A percentile compares a stretch with the other conserved stretches of the same genome.
phyloP scores from a whole-genome alignment of 75 land plant genomes.

The Picea sitchensis region DNA sequence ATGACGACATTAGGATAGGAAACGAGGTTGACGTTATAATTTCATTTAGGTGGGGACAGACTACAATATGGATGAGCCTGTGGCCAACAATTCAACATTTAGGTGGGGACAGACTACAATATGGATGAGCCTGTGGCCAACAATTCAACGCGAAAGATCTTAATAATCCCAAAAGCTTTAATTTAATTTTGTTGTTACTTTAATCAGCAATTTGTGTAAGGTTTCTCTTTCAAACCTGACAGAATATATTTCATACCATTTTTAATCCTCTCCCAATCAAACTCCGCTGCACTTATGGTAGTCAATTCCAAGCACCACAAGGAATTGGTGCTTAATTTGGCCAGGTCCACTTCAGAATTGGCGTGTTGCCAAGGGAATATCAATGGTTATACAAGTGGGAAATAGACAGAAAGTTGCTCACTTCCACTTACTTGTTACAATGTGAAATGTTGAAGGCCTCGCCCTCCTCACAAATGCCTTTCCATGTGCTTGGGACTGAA shows the following conservation, averaged over 20 bases:
- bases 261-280: not conserved
- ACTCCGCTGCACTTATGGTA: not conserved
- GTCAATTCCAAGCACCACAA: not conserved
- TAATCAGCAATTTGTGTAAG: no score
- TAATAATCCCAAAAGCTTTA: no score
- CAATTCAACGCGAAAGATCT: no score
- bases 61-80: no score
- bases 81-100: no score
- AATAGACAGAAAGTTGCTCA: not conserved
- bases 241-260: not conserved
- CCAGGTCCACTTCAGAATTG: not conserved
- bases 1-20: no score
- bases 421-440: slow-evolving; percentile 52
- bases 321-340: not conserved
- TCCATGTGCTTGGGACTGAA: slow-evolving; percentile 63
- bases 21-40: no score
- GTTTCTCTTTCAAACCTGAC: no score
- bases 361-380: not conserved
- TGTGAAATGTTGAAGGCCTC: slow-evolving; percentile 46
- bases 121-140: no score
- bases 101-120: not conserved
- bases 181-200: no score
- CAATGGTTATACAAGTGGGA: not conserved
- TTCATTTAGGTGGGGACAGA: no score
- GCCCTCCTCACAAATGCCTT: slow-evolving; percentile 67